Percentiles rank a stretch among this genome's conserved stretches.
These are phyloP conservation scores for Fusarium falciforme DNA, from an alignment of 2,329 filamentous ascomycete species.

Conservation along the genomic window DNA sequence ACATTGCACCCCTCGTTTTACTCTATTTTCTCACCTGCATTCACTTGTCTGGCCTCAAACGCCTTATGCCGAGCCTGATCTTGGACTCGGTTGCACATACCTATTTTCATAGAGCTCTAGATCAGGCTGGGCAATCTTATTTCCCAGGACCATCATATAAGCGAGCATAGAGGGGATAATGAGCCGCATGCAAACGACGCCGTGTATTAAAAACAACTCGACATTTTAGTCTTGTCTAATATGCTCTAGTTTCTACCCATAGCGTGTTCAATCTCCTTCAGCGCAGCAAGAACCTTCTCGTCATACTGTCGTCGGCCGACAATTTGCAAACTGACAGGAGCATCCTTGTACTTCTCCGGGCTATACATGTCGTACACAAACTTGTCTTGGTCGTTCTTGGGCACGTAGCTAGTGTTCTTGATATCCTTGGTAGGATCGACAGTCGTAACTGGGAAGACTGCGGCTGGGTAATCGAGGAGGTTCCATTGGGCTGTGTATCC, in stretches of 20 bases:
- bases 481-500: slow-evolving; percentile 77
- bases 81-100: not conserved
- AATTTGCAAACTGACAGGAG: slow-evolving; percentile 45
- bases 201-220: not conserved
- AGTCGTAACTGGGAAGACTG: slow-evolving; percentile 67
- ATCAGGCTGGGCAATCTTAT: not conserved
- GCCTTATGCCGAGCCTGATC: not conserved
- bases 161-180: not conserved
- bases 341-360: slow-evolving; percentile 40
- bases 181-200: not conserved
- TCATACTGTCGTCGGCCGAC: slow-evolving; percentile 46
- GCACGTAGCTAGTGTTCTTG: slow-evolving; percentile 39
- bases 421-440: slow-evolving; percentile 43
- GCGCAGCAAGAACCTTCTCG: slow-evolving; percentile 46
- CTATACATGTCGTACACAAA: slow-evolving; percentile 45
- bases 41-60: not conserved
- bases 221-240: not conserved
- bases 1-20: too few species aligned
- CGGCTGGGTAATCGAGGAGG: slow-evolving; percentile 72
- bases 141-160: not conserved
- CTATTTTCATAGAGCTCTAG: not conserved
- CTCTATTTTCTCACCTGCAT: too few species aligned
- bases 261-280: slow-evolving; percentile 40
- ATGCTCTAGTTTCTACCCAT: slow-evolving; percentile 30
- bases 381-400: slow-evolving; percentile 44